Evolutionary conservation across 1,284 basidiomycete genomes (phyloP), one percentile per base, ranked within the genome.

Genomic region (Ceratorhiza oryzae-sativae): DNA sequence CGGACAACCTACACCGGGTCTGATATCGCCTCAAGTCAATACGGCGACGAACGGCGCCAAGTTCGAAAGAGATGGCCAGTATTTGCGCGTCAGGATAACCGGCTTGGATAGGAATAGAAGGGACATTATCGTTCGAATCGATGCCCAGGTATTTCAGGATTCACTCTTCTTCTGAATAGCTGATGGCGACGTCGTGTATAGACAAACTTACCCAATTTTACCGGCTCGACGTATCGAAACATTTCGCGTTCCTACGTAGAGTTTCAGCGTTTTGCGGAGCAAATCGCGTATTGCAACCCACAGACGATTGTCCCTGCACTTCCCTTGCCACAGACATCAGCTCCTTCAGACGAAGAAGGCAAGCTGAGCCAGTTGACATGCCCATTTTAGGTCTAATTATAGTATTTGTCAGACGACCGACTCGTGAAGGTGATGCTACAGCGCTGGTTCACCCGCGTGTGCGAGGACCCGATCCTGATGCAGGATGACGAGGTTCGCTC

Each of bases 171-270:
- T 32, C 30, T 23, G 32, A 20, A 71, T 20, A 67, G 5, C 34
- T 36, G 41, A n/a, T 70, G 3, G 32, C 49, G 9, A 34, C 55
- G n/a, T 34, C 18, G n/a, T 46, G 13, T 30, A 18, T 79, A 97
- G 95, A 97, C 95, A 61, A 98, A 97, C 80, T 83, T 98, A 41
- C 88, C 92, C 46, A 94, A 94, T 78, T 97, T 95, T 80, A 91
- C 92, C 13, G 92, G 93, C 10, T 88, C 88, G 30, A 88, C 93
- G 53, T 97, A 96, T 79, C 88, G 93, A 75, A 97, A 96, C 79
- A 90, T 95, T 71, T 94, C 94, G 71, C 88, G 94, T 73, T 95
- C 94, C 56, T 97, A 96, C 78, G 81, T 90, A 77, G 94, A 97
- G 80, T 95, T 95, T 80, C 92, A 95, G 80, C 89, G 93, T 76